These are phyloP conservation scores for Diospyros lotus DNA, from an alignment of 148 eudicot species.

Conservation along the genomic window DNA sequence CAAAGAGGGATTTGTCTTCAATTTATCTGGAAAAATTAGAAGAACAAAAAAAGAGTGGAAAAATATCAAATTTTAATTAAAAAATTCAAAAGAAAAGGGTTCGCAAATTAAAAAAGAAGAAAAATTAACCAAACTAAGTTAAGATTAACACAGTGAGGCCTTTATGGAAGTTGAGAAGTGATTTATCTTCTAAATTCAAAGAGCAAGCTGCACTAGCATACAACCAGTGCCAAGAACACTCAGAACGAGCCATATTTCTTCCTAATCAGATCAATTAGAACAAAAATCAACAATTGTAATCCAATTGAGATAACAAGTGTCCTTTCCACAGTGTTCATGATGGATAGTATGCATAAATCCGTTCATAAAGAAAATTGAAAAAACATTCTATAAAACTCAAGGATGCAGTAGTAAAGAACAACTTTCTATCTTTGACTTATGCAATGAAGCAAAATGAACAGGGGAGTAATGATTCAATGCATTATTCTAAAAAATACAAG, in stretches of 20 bases:
- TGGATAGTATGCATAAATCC: not conserved
- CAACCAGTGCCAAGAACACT: not conserved
- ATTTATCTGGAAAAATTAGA: slow-evolving; percentile 17
- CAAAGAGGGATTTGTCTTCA: slow-evolving; percentile 2
- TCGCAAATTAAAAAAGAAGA: not conserved
- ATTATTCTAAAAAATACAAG: not conserved
- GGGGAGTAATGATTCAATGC: no score
- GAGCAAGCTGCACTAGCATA: not conserved
- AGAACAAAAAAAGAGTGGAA: not conserved
- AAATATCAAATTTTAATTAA: no score
- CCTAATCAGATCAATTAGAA: no score
- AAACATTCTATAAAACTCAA: no score
- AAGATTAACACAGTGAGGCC: not conserved
- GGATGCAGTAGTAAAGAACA: no score
- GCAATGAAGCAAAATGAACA: not conserved
- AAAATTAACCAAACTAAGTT: not conserved
- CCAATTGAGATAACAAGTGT: not conserved
- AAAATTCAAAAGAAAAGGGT: not conserved
- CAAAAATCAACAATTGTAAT: not conserved
- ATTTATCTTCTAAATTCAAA: slow-evolving; percentile 2
- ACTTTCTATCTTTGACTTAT: not conserved
- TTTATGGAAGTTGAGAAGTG: not conserved
- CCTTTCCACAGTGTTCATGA: not conserved
- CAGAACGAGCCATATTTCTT: not conserved
- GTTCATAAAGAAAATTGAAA: not conserved